These are phyloP conservation scores for Sporobolomyces phaffii DNA, from an alignment of 768 basidiomycete genomes.

Conservation along the genomic window DNA sequence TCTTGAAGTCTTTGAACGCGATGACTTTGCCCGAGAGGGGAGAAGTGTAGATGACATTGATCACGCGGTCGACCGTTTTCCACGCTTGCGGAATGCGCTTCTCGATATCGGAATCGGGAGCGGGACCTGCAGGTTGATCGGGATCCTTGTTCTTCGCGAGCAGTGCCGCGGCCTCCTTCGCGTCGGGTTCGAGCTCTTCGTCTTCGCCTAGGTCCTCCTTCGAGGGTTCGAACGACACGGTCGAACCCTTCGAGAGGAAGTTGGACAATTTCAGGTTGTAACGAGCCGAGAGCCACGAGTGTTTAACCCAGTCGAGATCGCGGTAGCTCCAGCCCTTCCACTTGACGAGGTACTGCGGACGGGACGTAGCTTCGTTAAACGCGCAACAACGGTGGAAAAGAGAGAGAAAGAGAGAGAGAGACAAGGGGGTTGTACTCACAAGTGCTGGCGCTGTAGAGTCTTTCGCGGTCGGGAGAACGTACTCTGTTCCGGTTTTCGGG, in stretches of 20 bases:
- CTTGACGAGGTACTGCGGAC: constrained; percentile 42
- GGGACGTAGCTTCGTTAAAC: too few relatives aligned
- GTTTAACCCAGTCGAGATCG: constrained; percentile 38
- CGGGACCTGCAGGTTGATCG: constrained; percentile 50
- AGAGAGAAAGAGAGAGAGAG: background rate
- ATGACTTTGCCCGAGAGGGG: background rate
- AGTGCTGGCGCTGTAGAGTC: constrained; percentile 24
- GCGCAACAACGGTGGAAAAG: too few relatives aligned
- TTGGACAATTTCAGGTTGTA: constrained; percentile 25
- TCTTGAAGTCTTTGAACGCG: constrained; percentile 53
- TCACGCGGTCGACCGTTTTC: constrained; percentile 85
- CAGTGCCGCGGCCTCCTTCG: background rate
- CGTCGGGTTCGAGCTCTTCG: constrained; percentile 15
- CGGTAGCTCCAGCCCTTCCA: constrained; percentile 38
- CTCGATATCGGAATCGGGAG: constrained; percentile 59
- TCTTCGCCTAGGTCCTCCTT: constrained; percentile 37
- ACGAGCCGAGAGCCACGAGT: constrained; percentile 36
- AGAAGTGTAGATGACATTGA: constrained; percentile 57
- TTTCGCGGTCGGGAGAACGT: constrained; percentile 30
- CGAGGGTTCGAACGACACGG: constrained; percentile 30
- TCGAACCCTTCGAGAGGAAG: constrained; percentile 39
- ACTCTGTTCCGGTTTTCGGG: constrained; percentile 11
- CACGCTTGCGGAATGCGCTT: constrained; percentile 60
- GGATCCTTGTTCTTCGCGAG: background rate
- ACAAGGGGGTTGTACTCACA: too few relatives aligned